These are phyloP conservation scores for Linum tenue DNA, from an alignment of 345 rosid species.

Conservation along the genomic window DNA sequence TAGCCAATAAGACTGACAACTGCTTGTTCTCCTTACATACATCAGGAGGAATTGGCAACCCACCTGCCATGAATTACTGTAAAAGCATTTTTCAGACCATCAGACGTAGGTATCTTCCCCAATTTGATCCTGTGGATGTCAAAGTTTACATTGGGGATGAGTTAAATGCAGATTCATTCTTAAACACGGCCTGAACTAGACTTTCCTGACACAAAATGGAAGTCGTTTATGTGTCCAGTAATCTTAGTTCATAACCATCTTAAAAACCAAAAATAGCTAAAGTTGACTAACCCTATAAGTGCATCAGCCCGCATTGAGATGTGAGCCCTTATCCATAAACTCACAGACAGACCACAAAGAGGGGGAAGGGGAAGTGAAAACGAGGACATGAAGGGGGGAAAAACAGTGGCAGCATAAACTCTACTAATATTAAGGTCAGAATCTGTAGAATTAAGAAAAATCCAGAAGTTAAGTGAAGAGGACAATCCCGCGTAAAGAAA, in stretches of 20 bases:
- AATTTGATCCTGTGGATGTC: conserved; percentile 81
- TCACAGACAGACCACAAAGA: too few relatives aligned
- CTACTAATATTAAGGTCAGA: too few relatives aligned
- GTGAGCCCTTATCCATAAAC: too few relatives aligned
- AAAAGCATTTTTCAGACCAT: conserved; percentile 81
- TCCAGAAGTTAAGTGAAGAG: too few relatives aligned
- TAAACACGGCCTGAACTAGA: neutral
- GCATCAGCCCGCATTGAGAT: too few relatives aligned
- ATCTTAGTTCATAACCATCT: conserved; percentile 8
- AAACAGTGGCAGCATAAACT: too few relatives aligned
- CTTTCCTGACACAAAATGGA: conserved; percentile 10
- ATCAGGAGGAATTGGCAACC: conserved; percentile 68
- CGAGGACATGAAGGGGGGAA: too few relatives aligned
- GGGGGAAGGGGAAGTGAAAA: too few relatives aligned
- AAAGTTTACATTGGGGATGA: conserved; percentile 21
- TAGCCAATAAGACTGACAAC: conserved; percentile 4
- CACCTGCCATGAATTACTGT: conserved; percentile 81
- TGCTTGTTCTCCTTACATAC: conserved; percentile 17
- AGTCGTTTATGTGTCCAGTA: conserved; percentile 14
- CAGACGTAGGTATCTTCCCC: conserved; percentile 90
- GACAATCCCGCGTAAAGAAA: too few relatives aligned
- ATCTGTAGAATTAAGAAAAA: too few relatives aligned
- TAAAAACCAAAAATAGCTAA: too few relatives aligned
- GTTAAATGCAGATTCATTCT: conserved; percentile 11
- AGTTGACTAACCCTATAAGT: too few relatives aligned